phyloP scores from a whole-genome alignment of 495 filamentous ascomycete species.

The Tuber melanosporum region DNA sequence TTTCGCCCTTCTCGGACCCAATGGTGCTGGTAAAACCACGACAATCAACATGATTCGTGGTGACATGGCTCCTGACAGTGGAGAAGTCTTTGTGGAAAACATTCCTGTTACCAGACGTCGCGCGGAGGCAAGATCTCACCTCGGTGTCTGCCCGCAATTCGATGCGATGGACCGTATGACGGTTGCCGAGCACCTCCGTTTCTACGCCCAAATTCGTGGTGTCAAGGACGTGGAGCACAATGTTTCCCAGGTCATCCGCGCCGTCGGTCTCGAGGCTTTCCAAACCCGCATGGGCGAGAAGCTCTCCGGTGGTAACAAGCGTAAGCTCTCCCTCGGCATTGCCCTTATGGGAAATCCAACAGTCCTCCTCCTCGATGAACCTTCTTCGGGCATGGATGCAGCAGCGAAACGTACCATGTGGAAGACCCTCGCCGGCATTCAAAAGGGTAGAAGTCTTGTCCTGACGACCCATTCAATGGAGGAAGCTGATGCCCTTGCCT shows the following conservation, averaged over 20 bases:
- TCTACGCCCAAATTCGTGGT: conserved; percentile 67
- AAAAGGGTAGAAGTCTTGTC: conserved; percentile 56
- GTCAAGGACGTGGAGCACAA: conserved; percentile 59
- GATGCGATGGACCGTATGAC: conserved; percentile 63
- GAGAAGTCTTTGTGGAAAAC: conserved; percentile 70
- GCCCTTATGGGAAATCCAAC: conserved; percentile 70
- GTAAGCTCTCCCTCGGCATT: conserved; percentile 67
- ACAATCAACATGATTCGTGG: conserved; percentile 79
- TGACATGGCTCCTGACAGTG: conserved; percentile 62
- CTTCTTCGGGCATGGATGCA: conserved; percentile 63
- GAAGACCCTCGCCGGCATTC: conserved; percentile 57
- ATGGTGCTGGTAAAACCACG: conserved; percentile 82
- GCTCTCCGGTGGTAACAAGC: conserved; percentile 66
- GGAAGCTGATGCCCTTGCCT: conserved; percentile 67
- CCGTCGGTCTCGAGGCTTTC: conserved; percentile 57
- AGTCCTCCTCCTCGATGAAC: conserved; percentile 67
- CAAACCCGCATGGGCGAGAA: conserved; percentile 56
- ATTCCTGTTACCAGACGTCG: conserved; percentile 60
- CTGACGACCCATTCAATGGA: conserved; percentile 78
- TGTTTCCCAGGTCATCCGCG: conserved; percentile 53
- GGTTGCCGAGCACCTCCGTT: conserved; percentile 61
- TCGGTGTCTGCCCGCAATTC: conserved; percentile 75
- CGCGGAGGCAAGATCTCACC: conserved; percentile 58
- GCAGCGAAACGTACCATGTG: conserved; percentile 71
- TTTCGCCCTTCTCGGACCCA: conserved; percentile 79